These are phyloP conservation scores for Globisporangium iwayamae DNA, from an alignment of 352 stramenopile genomes.

Conservation along the genomic window DNA sequence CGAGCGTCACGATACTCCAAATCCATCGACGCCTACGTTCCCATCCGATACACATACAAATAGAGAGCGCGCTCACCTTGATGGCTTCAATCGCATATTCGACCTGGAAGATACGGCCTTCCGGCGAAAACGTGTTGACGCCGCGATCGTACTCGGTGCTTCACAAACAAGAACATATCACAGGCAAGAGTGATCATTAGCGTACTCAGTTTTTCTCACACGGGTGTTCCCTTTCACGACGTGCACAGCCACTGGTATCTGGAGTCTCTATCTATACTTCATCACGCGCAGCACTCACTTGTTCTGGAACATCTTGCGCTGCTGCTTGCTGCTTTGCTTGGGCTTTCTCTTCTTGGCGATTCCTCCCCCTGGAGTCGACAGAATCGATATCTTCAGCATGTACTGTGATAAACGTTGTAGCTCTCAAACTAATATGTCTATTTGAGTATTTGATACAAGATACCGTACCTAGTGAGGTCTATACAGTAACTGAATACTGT, in stretches of 20 bases:
- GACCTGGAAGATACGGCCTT: constrained; percentile 98
- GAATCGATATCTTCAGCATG: constrained; percentile 29
- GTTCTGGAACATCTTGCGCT: constrained; percentile 55
- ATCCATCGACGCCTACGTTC: no score
- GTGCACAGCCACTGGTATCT: neutral
- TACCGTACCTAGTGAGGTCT: neutral
- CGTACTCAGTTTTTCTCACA: neutral
- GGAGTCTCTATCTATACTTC: neutral
- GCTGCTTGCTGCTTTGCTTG: constrained; percentile 8
- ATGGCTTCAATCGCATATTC: constrained; percentile 99
- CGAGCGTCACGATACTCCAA: neutral
- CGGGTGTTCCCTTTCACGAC: neutral
- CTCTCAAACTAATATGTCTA: neutral
- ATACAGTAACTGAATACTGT: neutral
- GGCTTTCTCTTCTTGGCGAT: constrained; percentile 18
- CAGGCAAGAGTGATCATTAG: neutral
- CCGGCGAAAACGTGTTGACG: constrained; percentile 99
- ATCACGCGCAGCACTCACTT: constrained; percentile 26
- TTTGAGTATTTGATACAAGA: neutral
- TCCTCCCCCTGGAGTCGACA: constrained; percentile 20
- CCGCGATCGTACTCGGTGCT: constrained; percentile 99
- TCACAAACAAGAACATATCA: neutral
- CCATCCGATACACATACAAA: neutral
- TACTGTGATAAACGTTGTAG: neutral
- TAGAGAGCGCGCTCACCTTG: constrained; percentile 54